Evolutionary conservation across 2,329 filamentous ascomycete species (phyloP), one percentile per base, ranked within the genome.

Genomic region (Cladosporium sp.): DNA sequence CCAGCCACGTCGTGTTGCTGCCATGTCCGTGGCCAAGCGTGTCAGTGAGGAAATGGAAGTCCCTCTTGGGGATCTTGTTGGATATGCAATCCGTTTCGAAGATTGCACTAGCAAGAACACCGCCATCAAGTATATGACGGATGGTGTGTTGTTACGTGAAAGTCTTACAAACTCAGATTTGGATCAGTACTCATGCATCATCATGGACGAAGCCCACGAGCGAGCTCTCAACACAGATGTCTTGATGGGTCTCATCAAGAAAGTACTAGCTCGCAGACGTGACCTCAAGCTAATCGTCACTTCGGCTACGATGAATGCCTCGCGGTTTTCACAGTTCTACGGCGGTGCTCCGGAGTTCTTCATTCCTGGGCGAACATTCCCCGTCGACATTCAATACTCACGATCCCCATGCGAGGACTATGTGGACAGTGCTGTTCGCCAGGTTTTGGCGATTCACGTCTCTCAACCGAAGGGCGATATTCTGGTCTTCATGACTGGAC

Each of bases 161-260:
- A 96, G 90, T 5, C 77, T 98, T 9, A 91, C 90, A 53, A 92
- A 97, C 67, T 82, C 86, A 6, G 92, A 98, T 66, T 76, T 98
- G 39, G 93, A 97, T 68, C 88, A 88, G 57, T 98, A 98, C 67
- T 95, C 92, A 12, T 96, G 91, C 66, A 90, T 98, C 61, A 98
- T 98, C 69, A 98, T 98, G 93, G 93, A 98, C 65, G 93, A 98
- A 73, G 94, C 93, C 4, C 93, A 98, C 77, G 93, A 98, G 69
- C 82, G 93, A 67, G 92, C 93, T 1, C 72, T 98, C 43, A 97
- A 98, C 64, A 98, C 93, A 0, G 93, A 98, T 67, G 92, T 98
- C 15, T 73, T 98, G 12, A 95, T 98, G 88, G 93, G 93, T 0
- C 72, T 98, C 22, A 92, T 98, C 72, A 98, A 97, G 69, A 98